Evolutionary conservation across 2,329 filamentous ascomycete species (phyloP), one percentile per base, ranked within the genome.

Genomic region (Sporothrix euskadiensis): DNA sequence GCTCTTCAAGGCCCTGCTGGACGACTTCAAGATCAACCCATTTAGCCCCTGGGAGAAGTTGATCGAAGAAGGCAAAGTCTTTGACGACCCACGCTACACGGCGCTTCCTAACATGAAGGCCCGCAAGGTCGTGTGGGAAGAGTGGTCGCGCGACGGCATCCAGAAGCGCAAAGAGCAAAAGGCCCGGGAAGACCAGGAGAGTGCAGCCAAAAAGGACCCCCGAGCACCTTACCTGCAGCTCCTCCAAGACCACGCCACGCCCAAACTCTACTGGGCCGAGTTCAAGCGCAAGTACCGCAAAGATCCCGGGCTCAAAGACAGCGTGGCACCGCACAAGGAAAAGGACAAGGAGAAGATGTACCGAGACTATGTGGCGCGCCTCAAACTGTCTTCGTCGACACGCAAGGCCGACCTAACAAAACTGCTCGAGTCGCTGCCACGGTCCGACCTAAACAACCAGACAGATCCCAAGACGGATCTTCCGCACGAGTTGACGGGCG

Each of bases 181-280:
- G 41, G 54, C 66, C 30, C 41, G 66, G 14, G 66, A n/a, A 16
- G 59, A 56, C 1, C 56, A 65, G 22, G 22, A 49, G 88, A 94
- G 79, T 91, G 92, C 81, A 95, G 93, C 81, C 9, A 95, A 93
- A 83, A 89, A 89, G 76, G 94, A 98, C 78, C 95, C 96, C 0
- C 86, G 88, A 65, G 91, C 97, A 76, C 89, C 91, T 0, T 99
- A 97, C 80, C 83, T 98, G 74, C 87, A 88, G 0, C 92, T 99
- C 76, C 84, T 99, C 41, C 90, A 95, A 76, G 88, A 91, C 68
- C 88, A 94, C 77, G 95, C 94, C 0, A 96, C 91, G 0, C 91
- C 93, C 0, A 98, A 97, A 82, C 86, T 99, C 0, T 99, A 97
- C 85, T 99, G 96, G 96, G 91, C 93, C 0, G 96, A 99, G 80